phyloP scores from a whole-genome alignment of 345 rosid species.

The Bruguiera sexangula region DNA sequence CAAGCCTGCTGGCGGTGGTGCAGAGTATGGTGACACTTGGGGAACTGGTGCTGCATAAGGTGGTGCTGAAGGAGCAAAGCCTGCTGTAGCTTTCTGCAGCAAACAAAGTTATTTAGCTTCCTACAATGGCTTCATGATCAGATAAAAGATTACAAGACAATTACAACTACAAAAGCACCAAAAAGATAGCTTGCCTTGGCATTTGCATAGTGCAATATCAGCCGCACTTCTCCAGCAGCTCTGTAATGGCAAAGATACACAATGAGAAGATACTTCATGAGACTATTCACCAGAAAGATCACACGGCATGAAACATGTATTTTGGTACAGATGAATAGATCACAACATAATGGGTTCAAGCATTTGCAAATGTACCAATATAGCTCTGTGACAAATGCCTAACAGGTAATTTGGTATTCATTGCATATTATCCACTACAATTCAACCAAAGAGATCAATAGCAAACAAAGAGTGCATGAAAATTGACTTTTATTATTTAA shows the following conservation, averaged over 20 bases:
- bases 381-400: too few species aligned
- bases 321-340: too few species aligned
- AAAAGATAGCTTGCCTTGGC: slow-evolving; percentile 49
- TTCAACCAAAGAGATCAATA: too few species aligned
- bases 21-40: slow-evolving; percentile 5
- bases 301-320: too few species aligned
- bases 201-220: slow-evolving; percentile 61
- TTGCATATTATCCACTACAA: too few species aligned
- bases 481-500: too few species aligned
- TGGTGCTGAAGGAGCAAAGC: slow-evolving; percentile 42
- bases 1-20: slow-evolving; percentile 3
- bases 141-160: neutral
- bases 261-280: neutral
- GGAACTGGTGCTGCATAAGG: slow-evolving; percentile 23
- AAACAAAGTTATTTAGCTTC: slow-evolving; percentile 2
- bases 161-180: neutral
- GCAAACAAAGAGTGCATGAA: too few species aligned
- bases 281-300: neutral
- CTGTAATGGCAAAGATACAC: slow-evolving; percentile 35
- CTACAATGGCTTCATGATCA: neutral
- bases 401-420: too few species aligned
- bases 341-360: too few species aligned
- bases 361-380: too few species aligned
- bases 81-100: slow-evolving; percentile 45
- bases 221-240: slow-evolving; percentile 72